Conservation (phyloP, 2,329 filamentous ascomycete species). For the Claviceps citrina region DNA sequence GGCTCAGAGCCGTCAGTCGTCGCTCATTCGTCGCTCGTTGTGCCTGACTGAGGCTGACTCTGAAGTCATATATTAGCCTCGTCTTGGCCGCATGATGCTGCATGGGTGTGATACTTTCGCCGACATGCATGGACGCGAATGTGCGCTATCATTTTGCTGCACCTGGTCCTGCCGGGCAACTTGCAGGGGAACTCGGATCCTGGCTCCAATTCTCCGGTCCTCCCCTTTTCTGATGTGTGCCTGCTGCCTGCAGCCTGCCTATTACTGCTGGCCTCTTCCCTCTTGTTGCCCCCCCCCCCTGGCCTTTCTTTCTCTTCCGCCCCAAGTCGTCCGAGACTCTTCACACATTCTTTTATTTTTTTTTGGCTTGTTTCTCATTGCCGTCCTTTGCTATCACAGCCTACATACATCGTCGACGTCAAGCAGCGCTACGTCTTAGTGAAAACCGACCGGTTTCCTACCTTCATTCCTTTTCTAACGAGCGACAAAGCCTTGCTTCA, state of each 20-base stretch:
- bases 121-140: neutral
- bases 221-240: constrained; percentile 8
- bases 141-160: neutral
- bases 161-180: neutral
- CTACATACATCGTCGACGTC: constrained; percentile 6
- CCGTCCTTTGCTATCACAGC: constrained; percentile 7
- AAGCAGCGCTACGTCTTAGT: constrained; percentile 8
- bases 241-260: too few species aligned
- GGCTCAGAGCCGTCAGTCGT: neutral
- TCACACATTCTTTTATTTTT: constrained; percentile 17
- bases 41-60: too few species aligned
- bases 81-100: neutral
- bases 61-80: neutral
- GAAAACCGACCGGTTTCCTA: constrained; percentile 8
- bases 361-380: constrained; percentile 10
- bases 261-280: constrained; percentile 9
- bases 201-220: constrained; percentile 3
- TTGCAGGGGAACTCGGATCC: too few species aligned
- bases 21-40: too few species aligned
- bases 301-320: neutral
- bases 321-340: constrained; percentile 1
- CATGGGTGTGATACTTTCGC: neutral
- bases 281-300: neutral
- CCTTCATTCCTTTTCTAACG: constrained; percentile 12
- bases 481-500: constrained; percentile 18